Base-by-base conservation (phyloP, 768 basidiomycete genomes). In the Mycena kentingensis region DNA sequence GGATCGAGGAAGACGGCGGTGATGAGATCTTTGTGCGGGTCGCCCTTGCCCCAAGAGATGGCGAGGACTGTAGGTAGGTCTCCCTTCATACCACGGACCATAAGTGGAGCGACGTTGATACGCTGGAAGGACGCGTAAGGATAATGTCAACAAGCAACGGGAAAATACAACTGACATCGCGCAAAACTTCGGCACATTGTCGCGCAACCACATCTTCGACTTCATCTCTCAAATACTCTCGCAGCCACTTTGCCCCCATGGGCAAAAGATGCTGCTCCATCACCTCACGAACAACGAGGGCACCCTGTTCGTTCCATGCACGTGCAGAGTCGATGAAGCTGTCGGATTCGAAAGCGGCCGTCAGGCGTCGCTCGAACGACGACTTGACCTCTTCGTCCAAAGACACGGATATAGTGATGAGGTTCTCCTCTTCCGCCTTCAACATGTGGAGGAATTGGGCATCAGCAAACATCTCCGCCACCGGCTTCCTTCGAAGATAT, bases 11-110 rank as follows among this genome's bases (percentile, higher is more conserved):
- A 90, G 51, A 95, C 88, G 34, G 93, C 73, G 19, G 85, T 81
- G 49, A 98, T 88, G 6, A 87, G 85, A 68, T 99, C 96, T 63
- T 89, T 90, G 62, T 88, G 85, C 32, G 93, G 91, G 61, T 97
- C 94, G 31, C 97, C 97, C 70, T 90, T 88, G 31, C 97, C 97
- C 86, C 93, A 94, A 6, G 95, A 96, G 51, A 96, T 69, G 3
- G 95, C 91, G 35, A 99, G 78, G 19, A 98, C 93, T 19, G 86
- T 78, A 42, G 94, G 70, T 34, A 80, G 74, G 63, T 91, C 83
- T 12, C 90, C 93, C 46, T 82, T 84, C 73, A 89, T 82, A 6
- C 79, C 78, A 1, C 75, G 69, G 4, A 81, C 80, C 22, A 71
- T 65, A 62, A 82, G 94, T 1, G 95, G 90, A 5, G 87, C 88